Evolutionary conservation across 257 asterid species (phyloP).

Genomic region (Solanum corneliomulleri): DNA sequence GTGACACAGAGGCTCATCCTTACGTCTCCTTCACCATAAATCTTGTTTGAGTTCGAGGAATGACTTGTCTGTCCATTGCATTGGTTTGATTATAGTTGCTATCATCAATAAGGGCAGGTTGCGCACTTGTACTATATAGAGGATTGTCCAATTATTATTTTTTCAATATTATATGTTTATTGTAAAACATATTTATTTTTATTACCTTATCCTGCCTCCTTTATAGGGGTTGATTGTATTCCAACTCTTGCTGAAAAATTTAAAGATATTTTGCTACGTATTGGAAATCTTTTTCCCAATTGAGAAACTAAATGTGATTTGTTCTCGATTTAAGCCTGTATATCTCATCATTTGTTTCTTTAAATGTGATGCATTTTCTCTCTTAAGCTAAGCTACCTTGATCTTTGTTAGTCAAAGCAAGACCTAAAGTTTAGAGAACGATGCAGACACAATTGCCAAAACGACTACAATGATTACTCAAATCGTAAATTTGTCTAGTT

Average conservation of each 20-base stretch:
- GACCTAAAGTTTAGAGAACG: background rate
- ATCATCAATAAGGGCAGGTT: constrained; percentile 16
- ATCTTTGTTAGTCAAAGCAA: background rate
- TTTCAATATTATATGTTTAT: constrained; percentile 9
- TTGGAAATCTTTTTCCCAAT: background rate
- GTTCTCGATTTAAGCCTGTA: background rate
- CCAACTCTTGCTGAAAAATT: background rate
- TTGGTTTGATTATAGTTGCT: constrained; percentile 10
- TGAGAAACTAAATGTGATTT: background rate
- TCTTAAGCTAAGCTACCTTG: background rate
- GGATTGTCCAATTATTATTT: constrained; percentile 5
- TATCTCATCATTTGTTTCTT: background rate
- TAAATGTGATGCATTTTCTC: background rate
- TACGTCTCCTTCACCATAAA: constrained; percentile 86
- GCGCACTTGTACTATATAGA: constrained; percentile 22
- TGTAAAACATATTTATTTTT: constrained; percentile 3
- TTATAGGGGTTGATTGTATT: background rate
- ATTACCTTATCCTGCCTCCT: background rate
- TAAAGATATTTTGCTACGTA: background rate
- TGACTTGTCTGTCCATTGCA: constrained; percentile 17
- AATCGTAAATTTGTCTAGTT: background rate
- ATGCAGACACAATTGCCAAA: background rate
- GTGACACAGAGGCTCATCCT: constrained; percentile 67
- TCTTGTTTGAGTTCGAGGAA: constrained; percentile 38
- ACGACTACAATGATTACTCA: background rate